Evolutionary conservation across 768 basidiomycete species (phyloP), one percentile per base, ranked within the genome.

Genomic region (Pleurotus sapidus): DNA sequence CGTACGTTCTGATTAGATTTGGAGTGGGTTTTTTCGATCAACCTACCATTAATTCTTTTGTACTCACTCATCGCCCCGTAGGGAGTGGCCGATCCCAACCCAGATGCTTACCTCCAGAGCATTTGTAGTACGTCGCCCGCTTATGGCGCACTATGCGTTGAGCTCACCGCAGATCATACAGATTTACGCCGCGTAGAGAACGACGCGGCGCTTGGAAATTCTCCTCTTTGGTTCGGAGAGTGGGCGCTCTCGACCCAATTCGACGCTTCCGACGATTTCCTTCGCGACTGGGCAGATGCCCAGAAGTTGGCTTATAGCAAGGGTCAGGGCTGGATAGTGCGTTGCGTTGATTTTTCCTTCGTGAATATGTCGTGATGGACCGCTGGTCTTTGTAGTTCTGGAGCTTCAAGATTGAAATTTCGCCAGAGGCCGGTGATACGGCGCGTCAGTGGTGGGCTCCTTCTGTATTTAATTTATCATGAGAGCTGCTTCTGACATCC

Each of bases 391-490:
- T 39, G 8, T 57, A 82, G 83, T 85, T 77, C 67, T 91, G 88
- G 88, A 89, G 83, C 68, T 90, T 91, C 75, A 88, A 86, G 63
- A 75, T 84, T 5, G 89, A 91, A 68, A 78, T 70, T 39, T 86
- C 84, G 1, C 54, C 56, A 1, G 57, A 70, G 24, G 80, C 82
- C 3, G 84, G 81, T 5, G 75, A 77, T 59, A 68, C 77, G n/a
- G 77, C 80, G 24, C 73, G 86, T 12, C 81, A 89, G 71, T 89
- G 89, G 88, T 87, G 60, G n/a, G 77, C 68, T 34, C 25, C 42
- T 15, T 53, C 20, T 5, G 23, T 14, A 30, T n/a, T 11, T 17
- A 30, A 6, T n/a, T 45, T 30, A 17, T 30, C 11, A 48, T 15
- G 38, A n/a, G 45, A 40, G 37, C 42, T 25, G 6, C 42, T 38